Evolutionary conservation across 2,329 filamentous ascomycete species (phyloP).

Genomic region (Colletotrichum neosansevieriae): DNA sequence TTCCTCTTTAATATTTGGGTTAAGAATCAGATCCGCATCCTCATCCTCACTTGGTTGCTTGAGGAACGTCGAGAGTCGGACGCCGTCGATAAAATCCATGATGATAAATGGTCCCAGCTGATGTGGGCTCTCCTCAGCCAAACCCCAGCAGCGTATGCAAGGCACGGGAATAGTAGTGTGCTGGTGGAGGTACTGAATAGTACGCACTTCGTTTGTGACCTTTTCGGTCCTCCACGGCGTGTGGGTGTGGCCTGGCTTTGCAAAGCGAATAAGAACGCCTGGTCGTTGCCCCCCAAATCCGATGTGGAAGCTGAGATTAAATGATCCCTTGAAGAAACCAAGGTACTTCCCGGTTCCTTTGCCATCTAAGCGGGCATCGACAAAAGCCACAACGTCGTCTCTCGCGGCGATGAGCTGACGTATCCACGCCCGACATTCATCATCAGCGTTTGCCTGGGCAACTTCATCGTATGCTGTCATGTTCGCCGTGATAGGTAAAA

Average conservation of each 20-base stretch:
- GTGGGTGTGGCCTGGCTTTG: conserved; percentile 44
- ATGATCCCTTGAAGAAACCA: conserved; percentile 46
- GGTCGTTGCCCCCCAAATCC: conserved; percentile 42
- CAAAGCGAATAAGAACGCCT: conserved; percentile 46
- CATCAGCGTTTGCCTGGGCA: no score
- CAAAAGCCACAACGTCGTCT: conserved; percentile 35
- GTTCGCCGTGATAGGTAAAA: no score
- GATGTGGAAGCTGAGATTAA: conserved; percentile 46
- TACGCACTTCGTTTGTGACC: conserved; percentile 46
- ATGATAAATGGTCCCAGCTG: conserved; percentile 50
- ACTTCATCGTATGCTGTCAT: no score
- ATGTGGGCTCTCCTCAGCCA: conserved; percentile 46
- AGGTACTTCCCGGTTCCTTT: conserved; percentile 41
- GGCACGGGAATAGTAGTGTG: conserved; percentile 50
- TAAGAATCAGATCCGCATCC: conserved; percentile 40
- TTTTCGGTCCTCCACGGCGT: conserved; percentile 47
- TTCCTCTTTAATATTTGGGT: conserved; percentile 42
- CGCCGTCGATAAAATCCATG: conserved; percentile 49
- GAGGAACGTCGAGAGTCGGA: conserved; percentile 42
- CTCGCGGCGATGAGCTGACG: not conserved
- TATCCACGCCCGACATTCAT: no score
- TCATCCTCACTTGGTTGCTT: conserved; percentile 44
- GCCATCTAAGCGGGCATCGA: conserved; percentile 39
- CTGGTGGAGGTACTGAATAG: conserved; percentile 46
- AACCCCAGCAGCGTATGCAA: conserved; percentile 44